Base-by-base conservation (phyloP, 352 stramenopile species). In the Halophytophthora polymorphica region DNA sequence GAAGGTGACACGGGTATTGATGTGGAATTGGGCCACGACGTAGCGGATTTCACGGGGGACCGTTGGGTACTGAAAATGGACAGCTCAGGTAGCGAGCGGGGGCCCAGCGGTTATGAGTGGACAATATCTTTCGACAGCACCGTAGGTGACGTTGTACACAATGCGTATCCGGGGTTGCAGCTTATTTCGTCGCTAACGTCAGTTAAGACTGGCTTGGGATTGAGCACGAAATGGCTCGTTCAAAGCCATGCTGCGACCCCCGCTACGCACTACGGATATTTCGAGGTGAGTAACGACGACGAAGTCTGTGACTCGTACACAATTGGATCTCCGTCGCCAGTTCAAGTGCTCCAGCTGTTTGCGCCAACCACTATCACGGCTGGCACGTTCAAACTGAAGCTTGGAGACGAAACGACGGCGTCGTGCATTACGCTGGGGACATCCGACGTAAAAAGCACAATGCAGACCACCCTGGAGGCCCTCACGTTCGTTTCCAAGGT, bases 321-420 rank as follows among this genome's bases (percentile, higher is more conserved):
- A 4, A 58, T 89, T 18, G 82, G 82, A 5, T 64, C 66, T 8
- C 71, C 77, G 10, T 90, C 82, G 0, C 46, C 60, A 0, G 71
- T 83, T 21, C 82, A 92, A 65, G 64, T 92, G 12, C 10, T 92
- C 3, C 77, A 88, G 47, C 56, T 92, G 1, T 88, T 88, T 66
- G 79, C 73, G 4, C 44, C 61, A 11, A 90, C 74, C 1, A 90
- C 79, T 2, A 66, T 86, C 40, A 87, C 79, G 0, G 58, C 42
- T 22, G 79, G 79, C 15, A 58, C 34, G 2, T 88, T 86, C 41
- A 53, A 78, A 50, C 60, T 92, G 6, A 58, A 75, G 35, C 64
- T 92, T 15, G 79, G 77, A 4, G 41, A 54, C 15, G 58, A 81
- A 50, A 73, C 45, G 1, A 90, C 82, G 6, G 21, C 45, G 1